Evolutionary conservation across 1,284 basidiomycete species (phyloP), one percentile per base, ranked within the genome.

Genomic region (Fomitopsis palustris): DNA sequence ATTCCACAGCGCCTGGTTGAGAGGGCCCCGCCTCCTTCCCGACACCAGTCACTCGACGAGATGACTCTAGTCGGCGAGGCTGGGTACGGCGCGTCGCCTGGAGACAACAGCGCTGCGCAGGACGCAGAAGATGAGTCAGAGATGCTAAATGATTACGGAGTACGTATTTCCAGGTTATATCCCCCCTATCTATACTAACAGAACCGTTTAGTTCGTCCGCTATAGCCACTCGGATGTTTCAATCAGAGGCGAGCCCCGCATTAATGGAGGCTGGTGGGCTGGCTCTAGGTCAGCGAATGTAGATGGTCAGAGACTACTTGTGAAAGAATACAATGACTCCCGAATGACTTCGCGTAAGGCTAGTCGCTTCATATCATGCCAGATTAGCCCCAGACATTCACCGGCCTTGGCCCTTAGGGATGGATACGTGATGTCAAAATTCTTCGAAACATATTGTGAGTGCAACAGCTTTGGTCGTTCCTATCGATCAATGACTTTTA

Each of bases 371-470:
- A 3, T 3, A 2, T 43, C 19, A 43, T 19, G 19, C n/a, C n/a
- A n/a, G n/a, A n/a, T n/a, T n/a, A n/a, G n/a, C n/a, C n/a, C n/a
- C n/a, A n/a, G n/a, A n/a, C n/a, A 1, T 43, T 43, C 21, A 21
- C 2, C n/a, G 19, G 8, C 14, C 14, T 39, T 39, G 38, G 38
- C 14, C 17, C n/a, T 21, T 45, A 83, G 81, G 69, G 72, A 66
- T 84, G 82, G 81, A 59, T 81, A 14, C 71, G 72, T 37, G 82
- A 84, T 56, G 76, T 84, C 16, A 83, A 80, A 64, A 69, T 75
- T n/a, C 70, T 84, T 31, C 79, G 79, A 61, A 77, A 77, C 58
- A 61, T 82, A 19, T 79, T 77, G 82, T 82, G 57, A 35, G 54
- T 45, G 12, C 16, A 16, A 55, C 16, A 49, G 14, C 1, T 14